Evolutionary conservation across 371 early-diverging fungal genomes (phyloP).

Genomic region (Mortierella sp.): DNA sequence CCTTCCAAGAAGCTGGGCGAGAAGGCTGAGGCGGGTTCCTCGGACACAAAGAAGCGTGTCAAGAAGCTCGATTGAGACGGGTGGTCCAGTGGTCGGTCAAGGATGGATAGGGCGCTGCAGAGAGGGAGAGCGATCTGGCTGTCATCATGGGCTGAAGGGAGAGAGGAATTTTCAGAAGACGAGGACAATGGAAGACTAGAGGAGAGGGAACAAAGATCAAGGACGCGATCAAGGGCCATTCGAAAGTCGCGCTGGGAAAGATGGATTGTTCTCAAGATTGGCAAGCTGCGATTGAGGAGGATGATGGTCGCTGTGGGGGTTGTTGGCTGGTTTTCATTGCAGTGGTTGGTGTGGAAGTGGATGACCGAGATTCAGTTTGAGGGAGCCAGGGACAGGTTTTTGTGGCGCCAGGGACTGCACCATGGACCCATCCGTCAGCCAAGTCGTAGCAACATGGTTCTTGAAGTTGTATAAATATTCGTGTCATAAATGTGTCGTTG

Average conservation of each 20-base stretch:
- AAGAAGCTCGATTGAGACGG: conserved; percentile 56
- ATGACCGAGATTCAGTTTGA: conserved; percentile 47
- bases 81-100: conserved; percentile 55
- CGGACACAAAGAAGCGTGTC: conserved; percentile 49
- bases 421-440: conserved; percentile 13
- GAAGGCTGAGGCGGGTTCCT: conserved; percentile 20
- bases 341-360: conserved; percentile 49
- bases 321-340: conserved; percentile 32
- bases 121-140: conserved; percentile 28
- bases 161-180: conserved; percentile 25
- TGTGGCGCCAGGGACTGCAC: conserved; percentile 32
- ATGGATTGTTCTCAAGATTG: conserved; percentile 31
- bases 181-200: conserved; percentile 8
- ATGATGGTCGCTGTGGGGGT: conserved; percentile 22
- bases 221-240: conserved; percentile 43
- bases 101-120: conserved; percentile 31
- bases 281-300: conserved; percentile 27
- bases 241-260: conserved; percentile 35
- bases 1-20: conserved; percentile 15
- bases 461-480: conserved; percentile 11
- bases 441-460: conserved; percentile 14
- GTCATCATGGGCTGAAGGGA: conserved; percentile 15
- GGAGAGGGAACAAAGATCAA: conserved; percentile 23
- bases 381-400: conserved; percentile 38
- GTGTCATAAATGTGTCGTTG: background rate